A percentile compares a stretch with the other conserved stretches of the same genome.
phyloP scores from a whole-genome alignment of 805 yeast genomes.

The Metschnikowia shivogae region DNA sequence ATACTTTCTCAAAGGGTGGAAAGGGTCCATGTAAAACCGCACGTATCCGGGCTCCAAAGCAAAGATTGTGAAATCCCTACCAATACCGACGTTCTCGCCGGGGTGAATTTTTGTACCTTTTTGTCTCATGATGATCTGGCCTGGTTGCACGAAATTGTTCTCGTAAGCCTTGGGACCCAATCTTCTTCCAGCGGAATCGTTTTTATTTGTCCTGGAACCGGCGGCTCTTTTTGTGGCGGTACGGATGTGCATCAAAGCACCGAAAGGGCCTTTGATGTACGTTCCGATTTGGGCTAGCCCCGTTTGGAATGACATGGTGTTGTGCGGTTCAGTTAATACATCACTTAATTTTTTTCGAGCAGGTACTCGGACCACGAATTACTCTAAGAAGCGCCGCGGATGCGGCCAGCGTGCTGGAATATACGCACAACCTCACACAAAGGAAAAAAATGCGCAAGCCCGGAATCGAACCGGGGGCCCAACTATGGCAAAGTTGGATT shows the following conservation, averaged over 20 bases:
- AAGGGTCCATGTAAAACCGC: slow-evolving; percentile 88
- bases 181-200: slow-evolving; percentile 92
- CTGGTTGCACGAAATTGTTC: slow-evolving; percentile 69
- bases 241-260: slow-evolving; percentile 50
- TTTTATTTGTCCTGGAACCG: slow-evolving; percentile 90
- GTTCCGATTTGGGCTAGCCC: slow-evolving; percentile 13
- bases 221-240: slow-evolving; percentile 91
- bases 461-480: slow-evolving; percentile 25
- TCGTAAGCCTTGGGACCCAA: slow-evolving; percentile 88
- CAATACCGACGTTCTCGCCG: slow-evolving; percentile 86
- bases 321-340: neutral
- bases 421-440: neutral
- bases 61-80: slow-evolving; percentile 88
- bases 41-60: slow-evolving; percentile 94
- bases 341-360: slow-evolving; percentile 3
- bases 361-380: slow-evolving; percentile 1
- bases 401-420: neutral
- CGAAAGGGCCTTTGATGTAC: slow-evolving; percentile 9
- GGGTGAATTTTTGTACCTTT: slow-evolving; percentile 94
- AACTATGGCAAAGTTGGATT: slow-evolving; percentile 23
- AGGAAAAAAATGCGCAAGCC: slow-evolving; percentile 20
- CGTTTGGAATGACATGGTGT: slow-evolving; percentile 12
- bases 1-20: slow-evolving; percentile 88
- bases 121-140: slow-evolving; percentile 88
- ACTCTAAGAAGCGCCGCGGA: neutral